A percentile compares a stretch with the other conserved stretches of the same genome.
Conservation (phyloP, 2,329 filamentous ascomycete species). For the Neofusicoccum kwambonambiense region DNA sequence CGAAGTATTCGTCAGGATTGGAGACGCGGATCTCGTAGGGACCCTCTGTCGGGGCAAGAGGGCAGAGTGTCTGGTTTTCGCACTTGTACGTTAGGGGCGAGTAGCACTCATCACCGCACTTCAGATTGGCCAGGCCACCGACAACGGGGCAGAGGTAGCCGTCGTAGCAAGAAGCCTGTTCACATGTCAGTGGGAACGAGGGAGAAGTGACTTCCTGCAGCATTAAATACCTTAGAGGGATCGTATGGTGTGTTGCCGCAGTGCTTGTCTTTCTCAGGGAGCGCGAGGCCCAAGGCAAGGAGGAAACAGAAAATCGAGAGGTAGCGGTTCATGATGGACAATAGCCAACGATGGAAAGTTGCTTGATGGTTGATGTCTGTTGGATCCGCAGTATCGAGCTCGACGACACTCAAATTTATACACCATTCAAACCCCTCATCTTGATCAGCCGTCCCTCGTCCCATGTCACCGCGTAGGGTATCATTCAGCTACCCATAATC, state of each 20-base stretch:
- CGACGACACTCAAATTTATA: not conserved
- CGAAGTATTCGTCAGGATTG: not conserved
- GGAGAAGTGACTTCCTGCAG: too few species aligned
- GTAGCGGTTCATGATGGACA: not conserved
- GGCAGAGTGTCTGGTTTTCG: not conserved
- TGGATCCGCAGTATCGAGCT: not conserved
- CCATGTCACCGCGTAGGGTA: not conserved
- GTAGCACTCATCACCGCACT: constrained; percentile 39
- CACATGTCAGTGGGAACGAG: not conserved
- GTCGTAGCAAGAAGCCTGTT: not conserved
- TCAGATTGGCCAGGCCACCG: constrained; percentile 29
- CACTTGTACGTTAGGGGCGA: not conserved
- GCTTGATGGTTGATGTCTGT: not conserved
- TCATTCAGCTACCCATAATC: not conserved
- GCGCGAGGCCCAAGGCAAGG: not conserved
- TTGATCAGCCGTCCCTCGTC: not conserved
- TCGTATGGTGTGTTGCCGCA: not conserved
- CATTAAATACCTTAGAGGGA: not conserved
- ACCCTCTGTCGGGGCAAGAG: not conserved
- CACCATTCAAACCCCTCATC: too few species aligned
- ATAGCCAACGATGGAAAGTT: not conserved
- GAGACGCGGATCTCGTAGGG: not conserved
- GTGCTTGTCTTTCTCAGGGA: not conserved
- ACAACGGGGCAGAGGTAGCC: not conserved
- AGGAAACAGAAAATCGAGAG: not conserved